phyloP scores from a whole-genome alignment of 106 monocot genomes.

The Dioscorea zingiberensis region DNA sequence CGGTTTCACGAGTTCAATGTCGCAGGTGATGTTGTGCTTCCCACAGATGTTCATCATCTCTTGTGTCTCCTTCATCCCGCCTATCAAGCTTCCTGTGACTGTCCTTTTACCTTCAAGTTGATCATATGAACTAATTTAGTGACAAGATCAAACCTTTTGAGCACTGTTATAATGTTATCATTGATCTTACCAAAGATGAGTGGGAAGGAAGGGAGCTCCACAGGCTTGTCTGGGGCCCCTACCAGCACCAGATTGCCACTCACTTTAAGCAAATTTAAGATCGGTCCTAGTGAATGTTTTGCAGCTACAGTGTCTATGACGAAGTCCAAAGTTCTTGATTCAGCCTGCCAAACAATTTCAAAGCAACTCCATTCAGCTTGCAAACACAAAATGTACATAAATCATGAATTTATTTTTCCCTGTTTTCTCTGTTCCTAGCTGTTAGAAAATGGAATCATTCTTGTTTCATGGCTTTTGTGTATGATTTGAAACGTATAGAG shows the following conservation, averaged over 20 bases:
- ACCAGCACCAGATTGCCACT: constrained; percentile 48
- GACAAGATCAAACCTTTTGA: neutral
- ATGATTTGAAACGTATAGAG: too few species aligned
- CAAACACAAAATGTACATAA: too few species aligned
- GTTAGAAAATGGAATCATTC: too few species aligned
- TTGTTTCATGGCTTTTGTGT: too few species aligned
- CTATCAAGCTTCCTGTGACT: constrained; percentile 62
- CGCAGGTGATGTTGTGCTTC: constrained; percentile 66
- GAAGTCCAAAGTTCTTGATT: constrained; percentile 44
- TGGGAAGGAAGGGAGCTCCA: constrained; percentile 64
- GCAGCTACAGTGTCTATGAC: constrained; percentile 64
- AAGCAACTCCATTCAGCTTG: neutral
- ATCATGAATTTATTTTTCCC: too few species aligned
- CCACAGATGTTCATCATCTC: constrained; percentile 87
- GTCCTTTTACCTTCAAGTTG: constrained; percentile 12
- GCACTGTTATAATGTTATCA: too few species aligned
- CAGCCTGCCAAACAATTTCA: constrained; percentile 7
- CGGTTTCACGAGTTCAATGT: constrained; percentile 53
- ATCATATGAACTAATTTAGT: neutral
- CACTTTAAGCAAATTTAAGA: constrained; percentile 56
- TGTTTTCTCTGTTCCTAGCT: too few species aligned
- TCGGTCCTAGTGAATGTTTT: constrained; percentile 50
- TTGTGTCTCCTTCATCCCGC: constrained; percentile 86
- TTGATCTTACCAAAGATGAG: constrained; percentile 45
- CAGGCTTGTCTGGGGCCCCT: constrained; percentile 55